These are phyloP conservation scores for Galerina marginata DNA, from an alignment of 768 basidiomycete genomes.

Conservation along the genomic window DNA sequence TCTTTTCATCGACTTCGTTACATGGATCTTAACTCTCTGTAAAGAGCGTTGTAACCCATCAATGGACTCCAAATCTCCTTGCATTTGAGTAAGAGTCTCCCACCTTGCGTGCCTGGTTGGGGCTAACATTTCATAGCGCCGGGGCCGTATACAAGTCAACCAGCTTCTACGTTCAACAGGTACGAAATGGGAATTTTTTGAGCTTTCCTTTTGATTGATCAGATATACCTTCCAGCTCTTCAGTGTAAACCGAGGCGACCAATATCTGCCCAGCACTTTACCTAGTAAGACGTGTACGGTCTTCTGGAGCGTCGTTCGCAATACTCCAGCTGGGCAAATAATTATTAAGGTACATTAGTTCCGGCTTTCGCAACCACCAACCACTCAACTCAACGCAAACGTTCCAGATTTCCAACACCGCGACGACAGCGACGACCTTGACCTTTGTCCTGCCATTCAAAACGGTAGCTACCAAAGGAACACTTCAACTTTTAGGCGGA, in stretches of 20 bases:
- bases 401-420: constrained; percentile 59
- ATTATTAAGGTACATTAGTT: constrained; percentile 56
- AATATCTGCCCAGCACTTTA: constrained; percentile 67
- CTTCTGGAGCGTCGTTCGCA: constrained; percentile 65
- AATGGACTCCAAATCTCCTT: constrained; percentile 71
- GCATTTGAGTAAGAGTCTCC: constrained; percentile 56
- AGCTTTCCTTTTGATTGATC: not conserved
- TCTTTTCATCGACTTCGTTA: not conserved
- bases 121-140: constrained; percentile 40
- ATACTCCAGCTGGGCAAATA: constrained; percentile 42
- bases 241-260: constrained; percentile 63
- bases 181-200: constrained; percentile 22
- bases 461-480: constrained; percentile 34
- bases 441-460: constrained; percentile 63
- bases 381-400: not conserved
- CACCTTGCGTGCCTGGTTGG: not conserved
- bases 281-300: constrained; percentile 52
- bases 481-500: constrained; percentile 29
- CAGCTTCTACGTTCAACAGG: constrained; percentile 68
- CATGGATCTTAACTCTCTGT: not conserved
- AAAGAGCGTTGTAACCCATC: constrained; percentile 56
- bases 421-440: constrained; percentile 42
- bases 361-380: not conserved
- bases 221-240: constrained; percentile 51
- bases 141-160: constrained; percentile 60